Conservation (phyloP, 2,329 filamentous ascomycete species). For the Rhynchosporium agropyri region DNA sequence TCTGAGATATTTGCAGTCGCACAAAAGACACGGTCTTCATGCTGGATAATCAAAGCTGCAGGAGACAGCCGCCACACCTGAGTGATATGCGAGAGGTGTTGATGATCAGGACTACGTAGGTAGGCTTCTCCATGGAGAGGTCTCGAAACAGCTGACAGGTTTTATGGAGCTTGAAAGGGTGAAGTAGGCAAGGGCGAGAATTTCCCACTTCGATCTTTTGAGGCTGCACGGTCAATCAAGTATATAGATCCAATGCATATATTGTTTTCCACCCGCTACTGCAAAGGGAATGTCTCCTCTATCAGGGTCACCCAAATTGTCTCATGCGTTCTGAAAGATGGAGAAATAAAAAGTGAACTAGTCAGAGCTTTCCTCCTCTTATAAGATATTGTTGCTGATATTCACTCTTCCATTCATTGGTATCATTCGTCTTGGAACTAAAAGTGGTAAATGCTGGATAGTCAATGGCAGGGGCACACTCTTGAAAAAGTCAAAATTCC, state of each 20-base stretch:
- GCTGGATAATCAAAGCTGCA: conserved; percentile 1
- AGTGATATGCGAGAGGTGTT: not conserved
- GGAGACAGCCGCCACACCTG: not conserved
- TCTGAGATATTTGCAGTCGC: not conserved
- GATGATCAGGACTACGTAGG: not conserved
- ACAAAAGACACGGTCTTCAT: not conserved
- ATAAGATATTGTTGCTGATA: not conserved
- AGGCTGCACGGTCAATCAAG: too few relatives aligned
- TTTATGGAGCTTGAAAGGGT: not conserved
- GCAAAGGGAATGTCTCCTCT: not conserved
- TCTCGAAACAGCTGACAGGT: not conserved
- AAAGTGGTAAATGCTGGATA: not conserved
- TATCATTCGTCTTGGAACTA: not conserved
- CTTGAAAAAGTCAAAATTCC: conserved; percentile 13
- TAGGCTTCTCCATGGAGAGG: not conserved
- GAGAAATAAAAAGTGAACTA: conserved; percentile 1
- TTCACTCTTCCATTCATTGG: not conserved
- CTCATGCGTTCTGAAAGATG: conserved; percentile 13
- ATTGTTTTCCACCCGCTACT: not conserved
- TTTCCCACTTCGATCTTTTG: too few relatives aligned
- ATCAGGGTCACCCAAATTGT: conserved; percentile 10
- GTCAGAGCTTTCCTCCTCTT: not conserved
- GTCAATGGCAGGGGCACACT: not conserved
- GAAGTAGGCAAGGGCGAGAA: too few relatives aligned
- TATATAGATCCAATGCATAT: too few relatives aligned